Conservation (phyloP, 306 rosid genomes). For the Fragaria ananassa region DNA sequence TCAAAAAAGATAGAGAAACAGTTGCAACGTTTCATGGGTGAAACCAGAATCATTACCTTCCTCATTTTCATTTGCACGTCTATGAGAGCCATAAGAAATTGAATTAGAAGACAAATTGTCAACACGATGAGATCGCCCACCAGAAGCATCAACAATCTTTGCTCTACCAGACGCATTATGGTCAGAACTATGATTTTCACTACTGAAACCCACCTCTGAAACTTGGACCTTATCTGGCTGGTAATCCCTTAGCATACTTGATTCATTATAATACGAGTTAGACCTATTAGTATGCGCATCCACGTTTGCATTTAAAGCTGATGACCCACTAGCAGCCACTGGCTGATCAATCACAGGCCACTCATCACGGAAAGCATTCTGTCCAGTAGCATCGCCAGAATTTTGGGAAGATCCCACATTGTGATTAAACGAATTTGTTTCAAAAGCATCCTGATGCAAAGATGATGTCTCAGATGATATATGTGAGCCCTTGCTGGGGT, state of each 20-base stretch:
- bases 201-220: constrained; percentile 25
- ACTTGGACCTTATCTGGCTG: constrained; percentile 29
- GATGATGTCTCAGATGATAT: constrained; percentile 13
- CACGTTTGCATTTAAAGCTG: constrained; percentile 21
- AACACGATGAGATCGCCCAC: constrained; percentile 25
- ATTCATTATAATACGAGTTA: constrained; percentile 23
- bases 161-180: constrained; percentile 30
- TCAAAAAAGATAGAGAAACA: neutral
- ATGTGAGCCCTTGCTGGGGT: constrained; percentile 19
- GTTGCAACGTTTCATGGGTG: neutral
- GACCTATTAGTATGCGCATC: constrained; percentile 23
- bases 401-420: constrained; percentile 28
- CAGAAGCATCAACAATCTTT: constrained; percentile 15
- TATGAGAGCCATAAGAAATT: constrained; percentile 17
- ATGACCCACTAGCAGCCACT: constrained; percentile 20
- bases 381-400: constrained; percentile 26
- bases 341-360: constrained; percentile 50
- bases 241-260: constrained; percentile 29
- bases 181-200: constrained; percentile 27
- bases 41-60: constrained; percentile 37
- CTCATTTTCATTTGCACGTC: constrained; percentile 18
- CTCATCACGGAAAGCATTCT: constrained; percentile 35
- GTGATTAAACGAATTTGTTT: constrained; percentile 18
- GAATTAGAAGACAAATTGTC: constrained; percentile 29
- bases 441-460: constrained; percentile 30